Conservation (phyloP, 1,284 basidiomycete species). For the Stygiomarasmius scandens region DNA sequence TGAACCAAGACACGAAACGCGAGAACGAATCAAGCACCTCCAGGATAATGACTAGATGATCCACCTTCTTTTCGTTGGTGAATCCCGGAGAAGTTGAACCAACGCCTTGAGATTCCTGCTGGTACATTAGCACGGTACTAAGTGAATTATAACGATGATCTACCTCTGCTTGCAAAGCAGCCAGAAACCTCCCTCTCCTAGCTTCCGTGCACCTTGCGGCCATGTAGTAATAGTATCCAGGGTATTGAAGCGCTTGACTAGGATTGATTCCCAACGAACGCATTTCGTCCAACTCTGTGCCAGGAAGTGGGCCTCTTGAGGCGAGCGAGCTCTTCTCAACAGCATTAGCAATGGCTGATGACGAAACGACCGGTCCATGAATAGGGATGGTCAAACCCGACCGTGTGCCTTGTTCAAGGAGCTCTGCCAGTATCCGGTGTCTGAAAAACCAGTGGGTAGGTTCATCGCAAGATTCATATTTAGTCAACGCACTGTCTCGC, state of each 20-base stretch:
- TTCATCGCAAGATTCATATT: neutral
- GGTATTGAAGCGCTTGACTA: conserved; percentile 78
- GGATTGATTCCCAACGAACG: conserved; percentile 68
- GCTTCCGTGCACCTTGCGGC: conserved; percentile 83
- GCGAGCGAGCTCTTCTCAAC: conserved; percentile 22
- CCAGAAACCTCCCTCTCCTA: conserved; percentile 68
- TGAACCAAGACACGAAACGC: neutral
- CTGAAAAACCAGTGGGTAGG: conserved; percentile 37
- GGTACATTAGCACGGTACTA: neutral
- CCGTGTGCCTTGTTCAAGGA: conserved; percentile 80
- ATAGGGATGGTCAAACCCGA: conserved; percentile 69
- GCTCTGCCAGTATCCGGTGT: conserved; percentile 85
- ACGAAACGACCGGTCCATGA: conserved; percentile 43
- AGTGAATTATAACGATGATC: conserved; percentile 19
- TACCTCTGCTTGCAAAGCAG: conserved; percentile 62
- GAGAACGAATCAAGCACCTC: conserved; percentile 2
- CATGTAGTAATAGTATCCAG: conserved; percentile 90
- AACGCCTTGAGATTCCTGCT: neutral
- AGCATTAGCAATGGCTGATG: conserved; percentile 26
- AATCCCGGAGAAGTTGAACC: conserved; percentile 56
- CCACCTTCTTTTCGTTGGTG: conserved; percentile 86
- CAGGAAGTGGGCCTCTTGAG: conserved; percentile 33
- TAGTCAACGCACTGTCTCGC: conserved; percentile 79
- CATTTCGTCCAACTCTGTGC: conserved; percentile 54
- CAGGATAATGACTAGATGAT: conserved; percentile 73